Conservation (phyloP, 345 rosid species). For the Fremontodendron californicum region DNA sequence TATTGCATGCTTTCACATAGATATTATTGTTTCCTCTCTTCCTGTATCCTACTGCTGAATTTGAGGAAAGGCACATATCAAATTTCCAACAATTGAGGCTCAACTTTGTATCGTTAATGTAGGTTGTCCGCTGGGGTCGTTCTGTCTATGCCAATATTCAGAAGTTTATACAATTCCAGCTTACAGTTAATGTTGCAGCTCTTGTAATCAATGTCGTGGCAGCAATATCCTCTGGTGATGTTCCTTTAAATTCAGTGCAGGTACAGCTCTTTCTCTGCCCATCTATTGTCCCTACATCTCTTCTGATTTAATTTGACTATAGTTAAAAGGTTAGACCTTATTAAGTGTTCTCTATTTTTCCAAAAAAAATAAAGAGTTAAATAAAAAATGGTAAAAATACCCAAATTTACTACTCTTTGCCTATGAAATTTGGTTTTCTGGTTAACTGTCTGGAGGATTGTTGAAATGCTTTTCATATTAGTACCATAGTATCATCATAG, state of each 20-base stretch:
- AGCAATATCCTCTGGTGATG: conserved; percentile 81
- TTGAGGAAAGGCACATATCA: not conserved
- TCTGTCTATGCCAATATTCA: conserved; percentile 97
- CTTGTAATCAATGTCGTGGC: conserved; percentile 88
- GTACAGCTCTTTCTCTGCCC: conserved; percentile 33
- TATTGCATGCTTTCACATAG: not conserved
- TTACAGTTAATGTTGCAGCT: conserved; percentile 94
- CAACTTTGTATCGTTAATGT: conserved; percentile 17
- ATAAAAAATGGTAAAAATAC: not conserved
- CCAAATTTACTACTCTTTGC: not conserved
- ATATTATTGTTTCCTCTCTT: not conserved
- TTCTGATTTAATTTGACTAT: not conserved
- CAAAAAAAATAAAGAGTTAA: not conserved
- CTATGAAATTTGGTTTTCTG: not conserved
- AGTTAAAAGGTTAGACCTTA: not conserved
- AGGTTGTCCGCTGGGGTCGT: conserved; percentile 99
- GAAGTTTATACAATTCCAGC: conserved; percentile 96
- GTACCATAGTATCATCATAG: not conserved
- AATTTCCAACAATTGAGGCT: not conserved
- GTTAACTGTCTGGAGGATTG: not conserved
- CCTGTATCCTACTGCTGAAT: not conserved
- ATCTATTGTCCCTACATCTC: not conserved
- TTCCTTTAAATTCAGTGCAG: conserved; percentile 94
- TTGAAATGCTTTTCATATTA: not conserved
- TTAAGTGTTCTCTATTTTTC: not conserved